Evolutionary conservation across 2,329 filamentous ascomycete species (phyloP).

Genomic region (Bisporella sp.): DNA sequence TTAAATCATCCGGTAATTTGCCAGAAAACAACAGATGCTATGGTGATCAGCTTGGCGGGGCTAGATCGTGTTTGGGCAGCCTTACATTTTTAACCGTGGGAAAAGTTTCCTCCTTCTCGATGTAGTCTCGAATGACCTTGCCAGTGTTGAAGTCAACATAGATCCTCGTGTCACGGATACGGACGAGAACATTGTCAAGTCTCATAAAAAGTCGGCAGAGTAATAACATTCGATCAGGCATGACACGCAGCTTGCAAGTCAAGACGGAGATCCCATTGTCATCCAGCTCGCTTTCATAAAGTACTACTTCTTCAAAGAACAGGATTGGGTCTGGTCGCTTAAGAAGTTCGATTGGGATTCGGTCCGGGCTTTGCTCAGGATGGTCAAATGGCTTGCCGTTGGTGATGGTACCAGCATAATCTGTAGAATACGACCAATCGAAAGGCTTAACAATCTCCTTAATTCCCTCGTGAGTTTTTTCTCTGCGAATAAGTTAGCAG

Average conservation of each 20-base stretch:
- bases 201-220: conserved; percentile 87
- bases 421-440: conserved; percentile 95
- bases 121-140: conserved; percentile 82
- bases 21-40: conserved; percentile 45
- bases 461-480: conserved; percentile 76
- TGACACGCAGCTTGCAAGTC: conserved; percentile 86
- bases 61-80: conserved; percentile 5
- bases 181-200: conserved; percentile 80
- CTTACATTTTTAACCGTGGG: conserved; percentile 65
- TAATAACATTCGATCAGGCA: conserved; percentile 80
- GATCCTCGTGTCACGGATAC: conserved; percentile 82
- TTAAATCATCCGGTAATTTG: conserved; percentile 61
- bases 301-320: conserved; percentile 92
- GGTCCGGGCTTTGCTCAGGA: conserved; percentile 15
- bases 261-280: conserved; percentile 93
- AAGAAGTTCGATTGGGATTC: conserved; percentile 80
- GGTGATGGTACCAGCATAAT: conserved; percentile 67
- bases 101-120: conserved; percentile 77
- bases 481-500: conserved; percentile 41
- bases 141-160: conserved; percentile 82
- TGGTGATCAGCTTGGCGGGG: neutral
- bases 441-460: conserved; percentile 93
- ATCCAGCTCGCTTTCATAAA: conserved; percentile 96
- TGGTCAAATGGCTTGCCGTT: conserved; percentile 20
- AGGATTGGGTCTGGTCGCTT: conserved; percentile 87